phyloP scores from a whole-genome alignment of 2,329 filamentous ascomycete genomes.

The Xylaria polymorpha region DNA sequence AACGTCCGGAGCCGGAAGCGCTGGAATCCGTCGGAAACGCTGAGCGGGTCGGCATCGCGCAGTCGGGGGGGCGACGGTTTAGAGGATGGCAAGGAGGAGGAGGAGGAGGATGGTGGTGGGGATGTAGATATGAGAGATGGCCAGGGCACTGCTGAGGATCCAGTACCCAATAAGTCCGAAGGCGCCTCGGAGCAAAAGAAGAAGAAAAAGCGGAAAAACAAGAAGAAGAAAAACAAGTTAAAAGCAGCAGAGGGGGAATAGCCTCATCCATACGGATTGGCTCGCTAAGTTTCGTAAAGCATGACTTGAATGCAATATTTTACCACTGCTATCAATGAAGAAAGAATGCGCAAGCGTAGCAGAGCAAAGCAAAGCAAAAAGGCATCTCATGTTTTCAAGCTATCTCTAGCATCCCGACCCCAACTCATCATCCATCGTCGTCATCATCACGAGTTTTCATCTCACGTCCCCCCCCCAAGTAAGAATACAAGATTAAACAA shows the following conservation, averaged over 20 bases:
- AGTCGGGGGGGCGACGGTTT: not conserved
- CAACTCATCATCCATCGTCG: constrained; percentile 8
- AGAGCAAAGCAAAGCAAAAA: constrained; percentile 4
- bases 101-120: not conserved
- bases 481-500: constrained; percentile 28
- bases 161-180: not conserved
- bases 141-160: not conserved
- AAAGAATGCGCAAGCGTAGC: not conserved
- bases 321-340: not conserved
- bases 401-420: not conserved
- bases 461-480: constrained; percentile 3
- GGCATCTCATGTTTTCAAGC: constrained; percentile 7
- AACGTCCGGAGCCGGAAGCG: not conserved
- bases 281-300: not conserved
- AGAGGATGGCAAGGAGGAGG: not conserved
- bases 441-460: constrained; percentile 11
- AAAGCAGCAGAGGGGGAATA: constrained; percentile 17
- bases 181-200: constrained; percentile 30
- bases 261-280: not conserved
- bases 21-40: too few species aligned
- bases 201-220: constrained; percentile 49
- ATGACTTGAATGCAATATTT: not conserved
- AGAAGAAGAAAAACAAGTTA: constrained; percentile 40
- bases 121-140: not conserved
- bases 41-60: not conserved